Base-by-base conservation (phyloP, 192 early-diverging fungal species). In the Geranomyces variabilis region DNA sequence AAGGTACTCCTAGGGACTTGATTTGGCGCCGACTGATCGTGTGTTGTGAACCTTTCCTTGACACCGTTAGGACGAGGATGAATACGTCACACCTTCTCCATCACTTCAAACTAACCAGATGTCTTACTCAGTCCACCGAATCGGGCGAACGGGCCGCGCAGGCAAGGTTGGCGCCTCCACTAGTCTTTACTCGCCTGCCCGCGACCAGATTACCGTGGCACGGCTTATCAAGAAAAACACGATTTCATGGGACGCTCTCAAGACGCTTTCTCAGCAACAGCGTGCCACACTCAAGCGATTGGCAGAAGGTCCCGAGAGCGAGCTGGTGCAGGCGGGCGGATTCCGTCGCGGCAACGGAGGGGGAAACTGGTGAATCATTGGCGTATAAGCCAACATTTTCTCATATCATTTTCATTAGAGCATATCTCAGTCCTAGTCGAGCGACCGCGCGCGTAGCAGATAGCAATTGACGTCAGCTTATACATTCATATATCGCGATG, bases 91-190 rank as follows among this genome's bases (percentile, higher is more conserved):
- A n/a, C n/a, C n/a, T n/a, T n/a, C n/a, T n/a, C n/a, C n/a, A n/a
- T n/a, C n/a, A n/a, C n/a, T n/a, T n/a, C n/a, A n/a, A n/a, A n/a
- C n/a, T n/a, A n/a, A n/a, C n/a, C n/a, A n/a, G n/a, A n/a, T n/a
- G n/a, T n/a, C 96, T 77, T 92, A 94, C 75, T 83, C 73, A 58
- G 77, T 81, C 48, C 77, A 79, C 60, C 76, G 96, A 60, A 96
- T 96, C 73, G 96, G 96, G 36, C 89, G 96, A 68, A 99, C 96
- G 5, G 96, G 91, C 14, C 89, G 96, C 70, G 95, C 92, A 65
- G 96, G 97, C 61, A 89, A 90, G 77, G 92, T 82, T 73, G 95
- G 97, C 55, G 85, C 82, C 45, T 88, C 95, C 29, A 92, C 96
- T 66, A 96, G 94, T 46, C 63, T 64, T 45, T 90, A 95, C 74